Evolutionary conservation across 257 asterid species (phyloP).

Genomic region (Rehmannia glutinosa): DNA sequence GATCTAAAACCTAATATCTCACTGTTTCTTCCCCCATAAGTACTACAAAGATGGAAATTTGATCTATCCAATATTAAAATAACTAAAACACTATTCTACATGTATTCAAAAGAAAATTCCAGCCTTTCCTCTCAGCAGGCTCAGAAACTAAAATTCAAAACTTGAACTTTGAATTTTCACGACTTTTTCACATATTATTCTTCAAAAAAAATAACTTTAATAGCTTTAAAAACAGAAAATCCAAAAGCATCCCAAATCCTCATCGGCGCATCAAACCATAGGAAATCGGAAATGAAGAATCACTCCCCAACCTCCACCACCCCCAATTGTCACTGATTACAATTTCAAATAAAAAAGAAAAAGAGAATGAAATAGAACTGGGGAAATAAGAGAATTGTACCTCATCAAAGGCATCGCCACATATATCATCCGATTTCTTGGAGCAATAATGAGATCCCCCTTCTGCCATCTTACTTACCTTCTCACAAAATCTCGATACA

Average conservation of each 20-base stretch:
- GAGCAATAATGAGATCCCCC: slow-evolving; percentile 80
- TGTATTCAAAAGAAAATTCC: not conserved
- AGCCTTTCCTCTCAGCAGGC: slow-evolving; percentile 6
- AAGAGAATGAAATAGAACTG: not conserved
- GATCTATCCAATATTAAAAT: slow-evolving; percentile 15
- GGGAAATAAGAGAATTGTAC: slow-evolving; percentile 18
- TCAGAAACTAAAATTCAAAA: not conserved
- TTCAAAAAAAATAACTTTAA: not conserved
- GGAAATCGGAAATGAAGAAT: not conserved
- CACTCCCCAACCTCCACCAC: no score
- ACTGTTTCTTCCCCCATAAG: not conserved
- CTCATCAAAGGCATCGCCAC: slow-evolving; percentile 47
- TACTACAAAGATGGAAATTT: not conserved
- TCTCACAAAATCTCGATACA: slow-evolving; percentile 60
- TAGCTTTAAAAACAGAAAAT: no score
- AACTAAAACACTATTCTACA: no score
- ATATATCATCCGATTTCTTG: slow-evolving; percentile 70
- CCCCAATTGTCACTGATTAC: no score
- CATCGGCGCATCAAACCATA: not conserved
- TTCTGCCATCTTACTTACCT: slow-evolving; percentile 53
- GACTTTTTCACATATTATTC: no score
- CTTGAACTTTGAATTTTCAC: not conserved
- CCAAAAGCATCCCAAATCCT: not conserved
- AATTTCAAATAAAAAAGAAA: no score
- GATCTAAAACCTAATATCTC: slow-evolving; percentile 15